Conservation (phyloP, 192 early-diverging fungal genomes). For the Coemansia umbellata region DNA sequence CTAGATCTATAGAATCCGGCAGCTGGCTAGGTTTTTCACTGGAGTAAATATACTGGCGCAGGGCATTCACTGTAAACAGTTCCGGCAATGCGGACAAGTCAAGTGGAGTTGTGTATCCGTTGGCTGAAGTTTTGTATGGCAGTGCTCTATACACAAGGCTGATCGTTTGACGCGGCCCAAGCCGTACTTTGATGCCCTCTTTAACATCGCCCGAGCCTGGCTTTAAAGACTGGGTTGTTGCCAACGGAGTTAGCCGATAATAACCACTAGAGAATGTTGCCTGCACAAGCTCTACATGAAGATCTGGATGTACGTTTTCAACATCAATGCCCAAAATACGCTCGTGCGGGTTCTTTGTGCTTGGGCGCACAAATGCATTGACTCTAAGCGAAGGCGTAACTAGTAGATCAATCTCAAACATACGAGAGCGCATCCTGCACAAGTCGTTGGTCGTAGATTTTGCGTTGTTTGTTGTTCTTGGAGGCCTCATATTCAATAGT, state of each 20-base stretch:
- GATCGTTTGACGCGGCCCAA: slow-evolving; percentile 38
- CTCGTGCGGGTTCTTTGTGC: slow-evolving; percentile 68
- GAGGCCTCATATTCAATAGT: neutral
- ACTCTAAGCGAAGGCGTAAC: slow-evolving; percentile 88
- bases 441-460: neutral
- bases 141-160: slow-evolving; percentile 31
- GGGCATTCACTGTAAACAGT: slow-evolving; percentile 45
- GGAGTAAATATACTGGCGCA: slow-evolving; percentile 42
- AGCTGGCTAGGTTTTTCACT: slow-evolving; percentile 21
- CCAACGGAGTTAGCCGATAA: slow-evolving; percentile 28
- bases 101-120: slow-evolving; percentile 14
- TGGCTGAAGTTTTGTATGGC: neutral
- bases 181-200: neutral
- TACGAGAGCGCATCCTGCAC: slow-evolving; percentile 33
- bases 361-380: slow-evolving; percentile 90
- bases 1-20: slow-evolving; percentile 23
- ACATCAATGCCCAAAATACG: slow-evolving; percentile 92
- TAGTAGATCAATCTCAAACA: slow-evolving; percentile 46
- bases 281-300: slow-evolving; percentile 42
- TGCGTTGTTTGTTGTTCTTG: neutral
- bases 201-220: neutral
- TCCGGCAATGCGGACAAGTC: slow-evolving; percentile 29
- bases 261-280: slow-evolving; percentile 34
- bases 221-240: neutral
- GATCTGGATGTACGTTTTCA: slow-evolving; percentile 33